phyloP scores from a whole-genome alignment of 1,284 basidiomycete genomes.

The Hemileia vastatrix region DNA sequence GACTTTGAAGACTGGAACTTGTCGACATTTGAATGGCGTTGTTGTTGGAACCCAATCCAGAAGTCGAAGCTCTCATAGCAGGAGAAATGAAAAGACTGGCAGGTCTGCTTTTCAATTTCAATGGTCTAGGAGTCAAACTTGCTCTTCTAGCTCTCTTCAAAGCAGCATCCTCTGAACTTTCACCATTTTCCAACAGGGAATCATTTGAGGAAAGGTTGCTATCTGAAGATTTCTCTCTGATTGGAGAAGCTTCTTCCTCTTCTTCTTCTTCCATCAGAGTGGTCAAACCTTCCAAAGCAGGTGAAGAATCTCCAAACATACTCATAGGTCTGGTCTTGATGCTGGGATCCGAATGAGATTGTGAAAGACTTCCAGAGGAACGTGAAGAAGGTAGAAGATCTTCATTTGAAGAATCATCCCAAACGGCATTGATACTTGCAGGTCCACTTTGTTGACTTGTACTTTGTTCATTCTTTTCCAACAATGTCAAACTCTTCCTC shows the following conservation, averaged over 20 bases:
- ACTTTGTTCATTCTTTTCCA: too few relatives aligned
- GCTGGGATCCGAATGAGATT: constrained; percentile 10
- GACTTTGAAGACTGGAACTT: background rate
- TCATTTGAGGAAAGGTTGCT: constrained; percentile 26
- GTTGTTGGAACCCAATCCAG: background rate
- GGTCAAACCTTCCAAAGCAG: constrained; percentile 30
- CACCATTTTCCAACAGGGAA: constrained; percentile 10
- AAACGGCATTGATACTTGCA: too few relatives aligned
- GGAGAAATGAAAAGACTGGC: constrained; percentile 31
- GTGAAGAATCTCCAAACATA: constrained; percentile 27
- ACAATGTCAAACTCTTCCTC: constrained; percentile 17
- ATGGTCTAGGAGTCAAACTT: too few relatives aligned
- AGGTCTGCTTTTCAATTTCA: too few relatives aligned
- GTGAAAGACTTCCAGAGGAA: background rate
- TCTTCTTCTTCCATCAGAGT: constrained; percentile 39
- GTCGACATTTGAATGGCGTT: background rate
- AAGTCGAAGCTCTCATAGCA: background rate
- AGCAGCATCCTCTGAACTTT: constrained; percentile 28
- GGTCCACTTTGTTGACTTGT: too few relatives aligned
- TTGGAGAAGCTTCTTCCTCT: constrained; percentile 30
- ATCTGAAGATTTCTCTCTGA: constrained; percentile 24
- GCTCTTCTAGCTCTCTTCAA: too few relatives aligned
- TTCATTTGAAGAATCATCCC: background rate
- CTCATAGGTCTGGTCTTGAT: constrained; percentile 27
- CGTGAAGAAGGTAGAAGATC: background rate